phyloP scores from a whole-genome alignment of 225 moss, liverwort and hornwort genomes.

The Rhytidiadelphus loreus region DNA sequence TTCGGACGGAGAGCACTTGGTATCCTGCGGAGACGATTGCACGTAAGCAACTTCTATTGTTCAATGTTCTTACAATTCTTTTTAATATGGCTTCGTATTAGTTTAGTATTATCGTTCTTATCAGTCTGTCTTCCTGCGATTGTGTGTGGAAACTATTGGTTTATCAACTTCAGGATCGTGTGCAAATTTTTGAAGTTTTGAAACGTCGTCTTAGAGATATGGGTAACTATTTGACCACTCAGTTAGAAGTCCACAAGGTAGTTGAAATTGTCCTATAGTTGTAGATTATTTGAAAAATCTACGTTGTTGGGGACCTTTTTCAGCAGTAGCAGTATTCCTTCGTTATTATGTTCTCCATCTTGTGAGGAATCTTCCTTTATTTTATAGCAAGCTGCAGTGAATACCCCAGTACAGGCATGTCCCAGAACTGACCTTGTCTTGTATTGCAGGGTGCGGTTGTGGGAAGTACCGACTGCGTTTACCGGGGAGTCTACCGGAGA shows the following conservation, averaged over 20 bases:
- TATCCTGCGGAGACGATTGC: conserved; percentile 97
- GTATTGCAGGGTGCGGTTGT: conserved; percentile 68
- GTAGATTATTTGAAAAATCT: neutral
- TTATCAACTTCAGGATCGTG: neutral
- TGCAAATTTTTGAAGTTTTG: neutral
- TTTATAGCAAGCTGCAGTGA: neutral
- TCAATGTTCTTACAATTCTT: neutral
- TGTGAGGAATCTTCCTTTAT: neutral
- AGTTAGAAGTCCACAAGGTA: neutral
- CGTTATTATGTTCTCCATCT: neutral
- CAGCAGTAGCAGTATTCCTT: neutral
- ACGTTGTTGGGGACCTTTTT: neutral
- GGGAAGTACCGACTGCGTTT: conserved; percentile 62
- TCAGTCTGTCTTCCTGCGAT: neutral
- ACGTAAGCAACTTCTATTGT: conserved; percentile 36
- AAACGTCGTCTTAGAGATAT: neutral
- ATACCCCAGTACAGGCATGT: neutral
- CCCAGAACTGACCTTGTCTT: neutral
- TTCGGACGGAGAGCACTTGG: conserved; percentile 67
- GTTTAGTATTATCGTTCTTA: neutral
- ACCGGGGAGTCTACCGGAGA: conserved; percentile 58
- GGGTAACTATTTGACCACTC: neutral
- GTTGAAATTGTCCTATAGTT: neutral
- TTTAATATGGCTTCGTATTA: neutral
- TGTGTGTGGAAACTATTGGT: neutral